Percentiles rank a stretch among this genome's conserved stretches.
phyloP scores from a whole-genome alignment of 2,329 filamentous ascomycete species.

The Tolypocladium amazonense region DNA sequence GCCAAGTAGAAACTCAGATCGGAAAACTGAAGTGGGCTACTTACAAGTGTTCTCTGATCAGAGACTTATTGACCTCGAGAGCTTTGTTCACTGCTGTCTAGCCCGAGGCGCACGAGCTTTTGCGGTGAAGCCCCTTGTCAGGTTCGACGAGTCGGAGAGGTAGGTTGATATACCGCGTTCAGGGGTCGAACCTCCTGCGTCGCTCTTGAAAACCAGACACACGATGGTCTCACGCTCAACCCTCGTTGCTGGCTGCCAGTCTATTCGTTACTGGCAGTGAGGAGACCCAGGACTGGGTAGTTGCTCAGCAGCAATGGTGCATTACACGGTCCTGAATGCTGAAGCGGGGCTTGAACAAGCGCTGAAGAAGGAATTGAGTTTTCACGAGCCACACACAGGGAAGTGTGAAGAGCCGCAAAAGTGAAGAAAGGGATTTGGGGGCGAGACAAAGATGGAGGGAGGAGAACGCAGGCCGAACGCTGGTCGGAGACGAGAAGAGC shows the following conservation, averaged over 20 bases:
- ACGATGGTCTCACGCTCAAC: neutral
- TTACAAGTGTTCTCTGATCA: neutral
- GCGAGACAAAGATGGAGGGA: neutral
- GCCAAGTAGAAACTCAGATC: neutral
- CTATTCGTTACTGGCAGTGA: neutral
- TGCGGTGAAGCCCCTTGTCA: neutral
- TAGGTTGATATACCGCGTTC: neutral
- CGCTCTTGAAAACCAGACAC: neutral
- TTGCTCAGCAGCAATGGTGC: neutral
- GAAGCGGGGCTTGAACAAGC: neutral
- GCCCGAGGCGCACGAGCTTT: neutral
- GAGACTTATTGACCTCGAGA: neutral
- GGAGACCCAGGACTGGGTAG: neutral
- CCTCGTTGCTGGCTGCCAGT: neutral
- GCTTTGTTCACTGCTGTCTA: neutral
- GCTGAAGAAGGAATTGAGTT: neutral
- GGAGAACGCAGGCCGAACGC: neutral
- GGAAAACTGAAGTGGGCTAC: neutral
- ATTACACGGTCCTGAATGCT: neutral
- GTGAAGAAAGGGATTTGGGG: neutral
- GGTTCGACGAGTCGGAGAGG: neutral
- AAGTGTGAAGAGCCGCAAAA: neutral
- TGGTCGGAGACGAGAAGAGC: neutral
- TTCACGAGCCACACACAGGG: neutral
- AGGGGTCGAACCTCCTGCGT: neutral